phyloP scores from a whole-genome alignment of 192 early-diverging fungal species.

The Cetraspora pellucida region DNA sequence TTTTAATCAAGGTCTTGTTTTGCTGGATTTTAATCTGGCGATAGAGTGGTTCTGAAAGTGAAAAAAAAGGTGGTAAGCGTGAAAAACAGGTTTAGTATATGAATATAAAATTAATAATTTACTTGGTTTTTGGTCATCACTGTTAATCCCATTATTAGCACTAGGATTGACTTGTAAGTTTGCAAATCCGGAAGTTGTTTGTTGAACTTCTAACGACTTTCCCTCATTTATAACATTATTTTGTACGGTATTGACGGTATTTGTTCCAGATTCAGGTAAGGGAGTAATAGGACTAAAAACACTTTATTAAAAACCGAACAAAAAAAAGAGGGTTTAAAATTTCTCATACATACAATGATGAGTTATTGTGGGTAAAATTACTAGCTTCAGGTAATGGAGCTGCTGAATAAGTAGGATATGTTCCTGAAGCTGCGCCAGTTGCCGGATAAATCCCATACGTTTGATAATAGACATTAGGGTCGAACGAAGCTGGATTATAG shows the following conservation, averaged over 20 bases:
- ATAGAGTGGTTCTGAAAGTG: constrained; percentile 17
- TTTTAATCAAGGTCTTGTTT: constrained; percentile 6
- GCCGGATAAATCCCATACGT: constrained; percentile 13
- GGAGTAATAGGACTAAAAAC: background rate
- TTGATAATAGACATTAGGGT: constrained; percentile 27
- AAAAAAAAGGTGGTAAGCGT: background rate
- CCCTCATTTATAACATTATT: background rate
- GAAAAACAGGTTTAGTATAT: background rate
- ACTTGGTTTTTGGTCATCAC: constrained; percentile 13
- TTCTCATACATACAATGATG: constrained; percentile 17
- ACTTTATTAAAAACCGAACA: background rate
- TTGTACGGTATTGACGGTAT: background rate
- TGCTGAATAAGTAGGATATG: constrained; percentile 8
- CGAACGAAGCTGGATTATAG: constrained; percentile 26
- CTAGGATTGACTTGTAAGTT: constrained; percentile 18
- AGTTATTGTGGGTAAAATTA: constrained; percentile 34
- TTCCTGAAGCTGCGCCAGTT: constrained; percentile 19
- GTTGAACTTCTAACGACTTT: constrained; percentile 17
- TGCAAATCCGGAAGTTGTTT: constrained; percentile 22
- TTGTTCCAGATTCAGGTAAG: background rate
- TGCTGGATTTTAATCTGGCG: constrained; percentile 10
- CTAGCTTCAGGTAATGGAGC: constrained; percentile 22
- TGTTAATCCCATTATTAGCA: background rate
- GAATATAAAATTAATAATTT: background rate
- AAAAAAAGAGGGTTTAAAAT: background rate